These are phyloP conservation scores for Periconia sp. DNA, from an alignment of 2,329 filamentous ascomycete genomes.

Conservation along the genomic window DNA sequence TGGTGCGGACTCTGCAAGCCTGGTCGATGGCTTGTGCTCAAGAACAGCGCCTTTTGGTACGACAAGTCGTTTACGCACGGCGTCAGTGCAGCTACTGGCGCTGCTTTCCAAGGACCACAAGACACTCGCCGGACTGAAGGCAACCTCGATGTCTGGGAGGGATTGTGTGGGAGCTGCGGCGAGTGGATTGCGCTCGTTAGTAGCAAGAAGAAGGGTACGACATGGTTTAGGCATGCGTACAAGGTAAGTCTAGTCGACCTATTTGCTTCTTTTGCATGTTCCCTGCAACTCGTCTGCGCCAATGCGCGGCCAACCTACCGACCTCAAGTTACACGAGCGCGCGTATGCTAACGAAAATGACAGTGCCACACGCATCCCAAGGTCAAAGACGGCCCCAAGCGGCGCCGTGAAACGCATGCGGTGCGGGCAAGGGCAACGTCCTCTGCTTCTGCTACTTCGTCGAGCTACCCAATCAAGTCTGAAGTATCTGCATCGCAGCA, in stretches of 20 bases:
- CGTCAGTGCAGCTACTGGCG: constrained; percentile 81
- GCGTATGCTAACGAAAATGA: constrained; percentile 27
- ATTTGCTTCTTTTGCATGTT: constrained; percentile 7
- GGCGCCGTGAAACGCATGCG: constrained; percentile 48
- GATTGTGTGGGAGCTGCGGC: constrained; percentile 76
- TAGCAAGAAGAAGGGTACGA: constrained; percentile 91
- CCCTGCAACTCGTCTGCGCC: constrained; percentile 9
- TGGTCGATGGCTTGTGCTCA: constrained; percentile 83
- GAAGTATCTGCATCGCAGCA: constrained; percentile 23
- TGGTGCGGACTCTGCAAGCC: constrained; percentile 92
- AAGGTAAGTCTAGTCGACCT: constrained; percentile 66
- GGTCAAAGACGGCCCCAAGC: constrained; percentile 51
- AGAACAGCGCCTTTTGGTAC: constrained; percentile 93
- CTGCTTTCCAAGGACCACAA: constrained; percentile 77
- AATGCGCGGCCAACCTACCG: neutral
- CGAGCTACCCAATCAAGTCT: constrained; percentile 40
- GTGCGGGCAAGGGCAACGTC: constrained; percentile 44
- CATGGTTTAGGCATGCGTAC: constrained; percentile 89
- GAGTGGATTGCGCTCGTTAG: constrained; percentile 83
- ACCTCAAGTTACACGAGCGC: constrained; percentile 15
- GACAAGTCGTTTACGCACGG: constrained; percentile 91
- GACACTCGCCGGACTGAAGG: constrained; percentile 78
- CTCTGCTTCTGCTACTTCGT: constrained; percentile 41
- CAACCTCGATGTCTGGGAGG: constrained; percentile 83
- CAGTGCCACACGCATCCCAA: constrained; percentile 52